phyloP scores from a whole-genome alignment of 164 flowering plant species.

The Vitis amurensis region DNA sequence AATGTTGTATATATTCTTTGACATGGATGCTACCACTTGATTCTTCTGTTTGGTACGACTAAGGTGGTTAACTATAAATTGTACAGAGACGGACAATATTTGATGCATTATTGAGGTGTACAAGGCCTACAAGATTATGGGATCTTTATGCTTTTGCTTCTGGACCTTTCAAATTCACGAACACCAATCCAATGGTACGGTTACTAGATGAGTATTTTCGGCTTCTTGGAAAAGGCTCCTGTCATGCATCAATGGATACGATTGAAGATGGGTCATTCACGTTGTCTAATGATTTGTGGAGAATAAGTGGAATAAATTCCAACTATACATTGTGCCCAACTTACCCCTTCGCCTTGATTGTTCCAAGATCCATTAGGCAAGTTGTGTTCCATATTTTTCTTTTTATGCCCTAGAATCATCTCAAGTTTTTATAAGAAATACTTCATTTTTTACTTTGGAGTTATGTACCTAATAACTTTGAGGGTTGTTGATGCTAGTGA shows the following conservation, averaged over 20 bases:
- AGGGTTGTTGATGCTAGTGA: constrained; percentile 48
- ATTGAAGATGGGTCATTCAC: constrained; percentile 67
- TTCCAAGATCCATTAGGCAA: constrained; percentile 82
- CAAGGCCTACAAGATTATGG: constrained; percentile 72
- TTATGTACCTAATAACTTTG: constrained; percentile 7
- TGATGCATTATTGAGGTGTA: constrained; percentile 69
- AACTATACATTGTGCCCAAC: constrained; percentile 75
- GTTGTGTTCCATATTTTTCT: constrained; percentile 3
- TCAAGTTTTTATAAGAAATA: neutral
- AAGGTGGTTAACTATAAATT: constrained; percentile 4
- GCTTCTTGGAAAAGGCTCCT: constrained; percentile 68
- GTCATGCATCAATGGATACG: constrained; percentile 42
- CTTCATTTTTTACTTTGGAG: neutral
- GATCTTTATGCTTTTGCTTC: constrained; percentile 83
- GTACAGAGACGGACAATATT: constrained; percentile 80
- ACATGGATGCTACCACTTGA: neutral
- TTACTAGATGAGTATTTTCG: constrained; percentile 85
- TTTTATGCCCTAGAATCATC: neutral
- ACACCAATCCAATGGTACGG: constrained; percentile 69
- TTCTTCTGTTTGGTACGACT: constrained; percentile 1
- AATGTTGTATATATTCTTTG: neutral
- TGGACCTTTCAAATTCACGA: constrained; percentile 66
- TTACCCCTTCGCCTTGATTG: constrained; percentile 90
- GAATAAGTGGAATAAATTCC: constrained; percentile 77
- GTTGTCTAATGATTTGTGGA: constrained; percentile 80